Percentiles rank a stretch among this genome's conserved stretches.
phyloP scores from a whole-genome alignment of 2,329 filamentous ascomycete species.

The Beauveria sp. region DNA sequence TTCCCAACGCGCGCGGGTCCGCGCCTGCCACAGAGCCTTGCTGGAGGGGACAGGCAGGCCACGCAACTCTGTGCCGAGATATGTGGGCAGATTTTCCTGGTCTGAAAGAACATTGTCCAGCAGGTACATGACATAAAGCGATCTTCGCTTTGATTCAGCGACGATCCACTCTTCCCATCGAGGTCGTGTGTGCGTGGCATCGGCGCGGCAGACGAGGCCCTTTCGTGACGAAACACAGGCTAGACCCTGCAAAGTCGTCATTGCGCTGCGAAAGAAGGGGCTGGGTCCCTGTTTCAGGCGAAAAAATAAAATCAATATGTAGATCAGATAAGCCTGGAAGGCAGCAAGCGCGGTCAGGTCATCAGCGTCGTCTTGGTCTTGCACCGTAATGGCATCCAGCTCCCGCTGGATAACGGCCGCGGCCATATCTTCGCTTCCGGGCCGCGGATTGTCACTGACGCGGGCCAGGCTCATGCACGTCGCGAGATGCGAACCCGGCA shows the following conservation, averaged over 20 bases:
- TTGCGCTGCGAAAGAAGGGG: slow-evolving; percentile 31
- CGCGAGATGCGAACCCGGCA: not conserved
- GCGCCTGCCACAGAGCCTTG: slow-evolving; percentile 36
- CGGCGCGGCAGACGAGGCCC: slow-evolving; percentile 37
- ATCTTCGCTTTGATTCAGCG: slow-evolving; percentile 43
- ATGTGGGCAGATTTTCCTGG: slow-evolving; percentile 36
- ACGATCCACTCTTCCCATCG: slow-evolving; percentile 47
- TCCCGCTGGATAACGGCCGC: not conserved
- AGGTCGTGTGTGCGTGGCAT: slow-evolving; percentile 31
- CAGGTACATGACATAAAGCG: slow-evolving; percentile 44
- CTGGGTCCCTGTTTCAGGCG: slow-evolving; percentile 18
- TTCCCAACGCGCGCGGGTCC: slow-evolving; percentile 32
- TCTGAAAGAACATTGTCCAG: slow-evolving; percentile 42
- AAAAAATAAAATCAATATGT: slow-evolving; percentile 42
- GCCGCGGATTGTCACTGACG: slow-evolving; percentile 1
- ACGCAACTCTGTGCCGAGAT: slow-evolving; percentile 40
- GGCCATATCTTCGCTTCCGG: not conserved
- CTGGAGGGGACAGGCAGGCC: slow-evolving; percentile 34
- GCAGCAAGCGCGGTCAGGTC: slow-evolving; percentile 27
- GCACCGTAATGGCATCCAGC: not conserved
- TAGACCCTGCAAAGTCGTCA: slow-evolving; percentile 44
- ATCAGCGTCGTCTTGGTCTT: not conserved
- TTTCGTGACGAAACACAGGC: slow-evolving; percentile 31
- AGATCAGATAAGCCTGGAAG: slow-evolving; percentile 49
- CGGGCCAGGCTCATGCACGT: slow-evolving; percentile 1